These are phyloP conservation scores for Raphanus sativus DNA, from an alignment of 345 rosid species.

Conservation along the genomic window DNA sequence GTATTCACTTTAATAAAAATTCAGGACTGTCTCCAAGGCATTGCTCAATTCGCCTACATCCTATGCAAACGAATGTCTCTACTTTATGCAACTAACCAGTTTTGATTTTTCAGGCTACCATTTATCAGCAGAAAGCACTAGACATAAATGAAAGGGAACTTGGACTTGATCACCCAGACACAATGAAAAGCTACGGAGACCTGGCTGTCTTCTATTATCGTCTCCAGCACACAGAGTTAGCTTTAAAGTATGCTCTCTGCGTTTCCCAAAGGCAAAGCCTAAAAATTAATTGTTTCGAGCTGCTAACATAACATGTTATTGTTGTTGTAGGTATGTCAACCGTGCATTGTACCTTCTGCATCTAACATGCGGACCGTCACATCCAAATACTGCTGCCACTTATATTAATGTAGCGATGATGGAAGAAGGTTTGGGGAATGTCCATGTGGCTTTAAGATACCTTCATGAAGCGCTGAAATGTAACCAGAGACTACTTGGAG, in stretches of 20 bases:
- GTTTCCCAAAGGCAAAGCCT: constrained; percentile 24
- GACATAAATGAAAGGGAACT: constrained; percentile 98
- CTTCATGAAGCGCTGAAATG: constrained; percentile 97
- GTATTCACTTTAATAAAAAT: constrained; percentile 44
- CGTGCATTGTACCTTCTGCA: constrained; percentile 93
- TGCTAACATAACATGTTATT: constrained; percentile 24
- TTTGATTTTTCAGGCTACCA: constrained; percentile 68
- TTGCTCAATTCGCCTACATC: constrained; percentile 13
- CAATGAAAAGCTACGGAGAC: constrained; percentile 98
- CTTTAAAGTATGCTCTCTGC: constrained; percentile 70
- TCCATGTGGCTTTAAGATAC: constrained; percentile 91
- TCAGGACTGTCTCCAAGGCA: constrained; percentile 8
- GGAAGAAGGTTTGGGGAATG: constrained; percentile 99
- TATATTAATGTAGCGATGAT: constrained; percentile 98
- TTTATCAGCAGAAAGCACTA: constrained; percentile 95
- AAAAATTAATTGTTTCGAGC: neutral
- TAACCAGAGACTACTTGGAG: constrained; percentile 95
- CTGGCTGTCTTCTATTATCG: constrained; percentile 97
- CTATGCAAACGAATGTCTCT: neutral
- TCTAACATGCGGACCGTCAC: constrained; percentile 91
- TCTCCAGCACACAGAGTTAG: constrained; percentile 94
- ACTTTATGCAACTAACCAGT: constrained; percentile 23
- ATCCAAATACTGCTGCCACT: constrained; percentile 97
- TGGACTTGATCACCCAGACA: constrained; percentile 98
- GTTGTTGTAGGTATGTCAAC: constrained; percentile 74